Evolutionary conservation across 2,329 filamentous ascomycete species (phyloP), one percentile per base, ranked within the genome.

Genomic region (Talaromyces sp.): DNA sequence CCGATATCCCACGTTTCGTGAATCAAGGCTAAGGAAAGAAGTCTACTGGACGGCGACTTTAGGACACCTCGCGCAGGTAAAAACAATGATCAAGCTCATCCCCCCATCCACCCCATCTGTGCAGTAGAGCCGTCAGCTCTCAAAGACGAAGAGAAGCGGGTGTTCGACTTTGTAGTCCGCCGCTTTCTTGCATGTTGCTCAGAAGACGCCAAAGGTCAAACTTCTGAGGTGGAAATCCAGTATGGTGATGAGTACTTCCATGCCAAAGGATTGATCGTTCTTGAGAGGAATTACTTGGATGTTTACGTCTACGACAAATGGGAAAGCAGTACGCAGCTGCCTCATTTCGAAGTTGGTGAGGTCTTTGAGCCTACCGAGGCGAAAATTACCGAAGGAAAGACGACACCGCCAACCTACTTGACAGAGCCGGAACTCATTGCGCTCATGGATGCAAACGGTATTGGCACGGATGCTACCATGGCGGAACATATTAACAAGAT

Each of bases 401-500:
- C 95, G 0, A 85, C 84, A 0, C 82, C 93, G 12, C 95, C 95
- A 0, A 86, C 84, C 23, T 97, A 96, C 73, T 82, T 99, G 33
- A 98, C 95, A 0, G 95, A 99, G 73, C 93, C 95, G 0, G 95
- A 99, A 73, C 82, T 99, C 28, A 96, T 99, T 72, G 90, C 89
- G 2, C 84, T 99, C 11, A 99, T 99, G 95, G 95, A 99, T 78
- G 93, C 92, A 50, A 99, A 99, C 73, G 95, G 95, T 1, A 99
- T 99, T 67, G 95, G 95, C 12, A 99, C 95, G 9, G 95, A 99
- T 78, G 95, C 95, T 6, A 99, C 95, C 1, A 99, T 99, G 95
- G 95, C 95, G 0, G 95, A 99, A 70, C 95, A 99, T 73, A 99
- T 99, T 70, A 87, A 91, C 64, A 99, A 93, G 76, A 96, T 99